A percentile compares a stretch with the other conserved stretches of the same genome.
Evolutionary conservation across 305 asterid species (phyloP).

Genomic region (Coffea humblotiana): DNA sequence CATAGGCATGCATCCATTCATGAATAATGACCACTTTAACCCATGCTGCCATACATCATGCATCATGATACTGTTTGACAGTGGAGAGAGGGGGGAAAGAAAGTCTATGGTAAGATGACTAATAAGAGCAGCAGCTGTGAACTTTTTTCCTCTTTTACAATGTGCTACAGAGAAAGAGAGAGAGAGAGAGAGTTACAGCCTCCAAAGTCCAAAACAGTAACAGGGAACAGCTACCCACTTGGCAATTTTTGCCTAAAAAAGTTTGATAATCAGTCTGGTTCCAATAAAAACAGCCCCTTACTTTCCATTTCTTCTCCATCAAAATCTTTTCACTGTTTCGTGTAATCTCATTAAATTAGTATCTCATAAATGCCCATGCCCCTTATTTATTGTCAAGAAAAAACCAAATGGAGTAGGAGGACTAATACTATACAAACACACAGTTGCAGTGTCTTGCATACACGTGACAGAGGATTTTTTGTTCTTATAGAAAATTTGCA

Average conservation of each 20-base stretch:
- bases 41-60: constrained; percentile 1
- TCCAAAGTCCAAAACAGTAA: constrained; percentile 1
- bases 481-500: neutral
- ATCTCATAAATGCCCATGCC: constrained; percentile 3
- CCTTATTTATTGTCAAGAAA: constrained; percentile 6
- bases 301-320: constrained; percentile 21
- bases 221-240: neutral
- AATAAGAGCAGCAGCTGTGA: constrained; percentile 4
- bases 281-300: constrained; percentile 15
- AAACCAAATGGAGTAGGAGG: neutral
- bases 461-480: neutral
- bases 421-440: neutral
- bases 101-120: neutral
- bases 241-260: constrained; percentile 19
- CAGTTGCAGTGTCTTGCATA: too few species aligned
- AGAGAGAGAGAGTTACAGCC: constrained; percentile 15
- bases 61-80: constrained; percentile 6
- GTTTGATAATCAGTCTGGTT: constrained; percentile 16
- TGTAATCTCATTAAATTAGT: neutral
- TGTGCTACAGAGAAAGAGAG: constrained; percentile 8
- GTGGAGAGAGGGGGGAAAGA: neutral
- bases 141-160: constrained; percentile 3
- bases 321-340: constrained; percentile 28
- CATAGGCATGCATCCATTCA: constrained; percentile 4
- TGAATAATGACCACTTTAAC: neutral